phyloP scores from a whole-genome alignment of 2,329 filamentous ascomycete genomes.

The Pezicula neosporulosa region DNA sequence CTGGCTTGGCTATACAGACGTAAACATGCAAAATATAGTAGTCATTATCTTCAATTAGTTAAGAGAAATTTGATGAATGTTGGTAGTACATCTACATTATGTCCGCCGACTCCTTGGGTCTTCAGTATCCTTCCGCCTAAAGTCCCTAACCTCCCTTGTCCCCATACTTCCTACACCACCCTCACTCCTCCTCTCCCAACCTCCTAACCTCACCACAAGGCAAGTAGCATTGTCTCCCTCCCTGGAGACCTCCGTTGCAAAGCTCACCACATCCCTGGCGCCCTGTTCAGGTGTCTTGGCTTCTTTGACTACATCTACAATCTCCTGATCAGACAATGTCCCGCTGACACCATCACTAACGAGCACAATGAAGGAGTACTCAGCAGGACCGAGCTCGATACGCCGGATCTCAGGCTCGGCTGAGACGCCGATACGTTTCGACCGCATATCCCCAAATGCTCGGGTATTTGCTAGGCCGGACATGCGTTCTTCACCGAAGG shows the following conservation, averaged over 20 bases:
- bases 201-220: constrained; percentile 62
- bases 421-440: constrained; percentile 88
- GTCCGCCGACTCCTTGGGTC: constrained; percentile 67
- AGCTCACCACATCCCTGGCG: constrained; percentile 73
- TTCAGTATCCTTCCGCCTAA: constrained; percentile 72
- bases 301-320: constrained; percentile 94
- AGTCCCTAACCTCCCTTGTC: constrained; percentile 88
- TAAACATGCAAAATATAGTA: too few species aligned
- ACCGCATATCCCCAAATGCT: constrained; percentile 87
- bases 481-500: constrained; percentile 96
- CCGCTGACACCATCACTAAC: constrained; percentile 88
- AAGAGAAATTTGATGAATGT: too few species aligned
- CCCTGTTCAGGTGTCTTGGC: constrained; percentile 86
- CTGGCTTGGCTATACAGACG: too few species aligned
- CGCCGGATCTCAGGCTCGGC: constrained; percentile 88
- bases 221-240: constrained; percentile 67
- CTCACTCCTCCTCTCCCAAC: constrained; percentile 71
- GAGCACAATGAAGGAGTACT: constrained; percentile 87
- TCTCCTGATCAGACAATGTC: constrained; percentile 85
- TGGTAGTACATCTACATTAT: constrained; percentile 2
- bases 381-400: constrained; percentile 74
- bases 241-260: constrained; percentile 73
- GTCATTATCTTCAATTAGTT: too few species aligned
- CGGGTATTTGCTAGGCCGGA: constrained; percentile 90
- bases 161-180: constrained; percentile 86